Percentiles rank a stretch among this genome's conserved stretches.
Conservation (phyloP, 2,329 filamentous ascomycete genomes). For the Didymella sp. region DNA sequence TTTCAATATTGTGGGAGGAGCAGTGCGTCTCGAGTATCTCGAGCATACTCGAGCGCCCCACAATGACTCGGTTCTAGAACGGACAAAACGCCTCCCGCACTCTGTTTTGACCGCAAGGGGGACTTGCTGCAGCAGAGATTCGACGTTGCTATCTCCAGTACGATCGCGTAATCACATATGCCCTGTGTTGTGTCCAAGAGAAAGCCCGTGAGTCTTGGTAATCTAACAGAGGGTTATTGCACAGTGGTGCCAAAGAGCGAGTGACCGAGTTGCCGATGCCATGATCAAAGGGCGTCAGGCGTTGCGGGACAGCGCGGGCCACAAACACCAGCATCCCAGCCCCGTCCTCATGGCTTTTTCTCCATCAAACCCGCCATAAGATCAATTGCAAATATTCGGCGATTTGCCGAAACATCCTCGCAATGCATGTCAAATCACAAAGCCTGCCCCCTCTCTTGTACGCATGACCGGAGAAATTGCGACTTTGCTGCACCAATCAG, state of each 20-base stretch:
- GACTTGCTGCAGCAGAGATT: not conserved
- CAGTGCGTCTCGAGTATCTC: not conserved
- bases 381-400: not conserved
- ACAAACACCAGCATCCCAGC: not conserved
- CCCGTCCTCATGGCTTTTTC: not conserved
- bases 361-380: not conserved
- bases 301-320: not conserved
- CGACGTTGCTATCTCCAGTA: not conserved
- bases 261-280: not conserved
- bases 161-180: not conserved
- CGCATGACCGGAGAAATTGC: slow-evolving; percentile 8
- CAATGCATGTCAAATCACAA: not conserved
- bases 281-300: not conserved
- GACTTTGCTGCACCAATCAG: slow-evolving; percentile 9
- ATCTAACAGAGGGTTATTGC: not conserved
- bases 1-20: not conserved
- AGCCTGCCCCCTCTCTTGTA: slow-evolving; percentile 3
- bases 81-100: not conserved
- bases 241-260: not conserved
- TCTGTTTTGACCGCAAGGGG: too few species aligned
- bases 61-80: not conserved
- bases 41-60: not conserved
- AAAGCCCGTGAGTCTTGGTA: not conserved
- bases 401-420: slow-evolving; percentile 5
- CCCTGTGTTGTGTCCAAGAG: not conserved